Evolutionary conservation across 495 filamentous ascomycete species (phyloP).

Genomic region (Cercophora samala): DNA sequence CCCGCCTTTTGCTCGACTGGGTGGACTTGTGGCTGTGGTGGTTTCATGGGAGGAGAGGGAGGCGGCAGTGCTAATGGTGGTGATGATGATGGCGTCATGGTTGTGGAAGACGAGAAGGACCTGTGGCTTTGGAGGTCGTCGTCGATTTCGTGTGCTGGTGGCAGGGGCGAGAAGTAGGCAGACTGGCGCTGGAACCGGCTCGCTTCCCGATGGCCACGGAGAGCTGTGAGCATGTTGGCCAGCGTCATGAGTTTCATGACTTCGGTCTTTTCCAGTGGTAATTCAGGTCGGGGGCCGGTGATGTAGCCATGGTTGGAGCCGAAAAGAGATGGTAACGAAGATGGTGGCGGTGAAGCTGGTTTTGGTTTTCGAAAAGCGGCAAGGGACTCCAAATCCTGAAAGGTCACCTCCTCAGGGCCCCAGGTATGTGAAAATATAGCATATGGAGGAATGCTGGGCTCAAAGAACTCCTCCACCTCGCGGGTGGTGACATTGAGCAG

Average conservation of each 20-base stretch:
- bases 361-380: conserved; percentile 17
- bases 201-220: conserved; percentile 17
- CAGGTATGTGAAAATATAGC: conserved; percentile 48
- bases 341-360: background rate
- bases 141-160: conserved; percentile 4
- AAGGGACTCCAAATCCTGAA: conserved; percentile 24
- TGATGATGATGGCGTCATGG: background rate
- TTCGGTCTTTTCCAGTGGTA: conserved; percentile 19
- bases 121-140: conserved; percentile 7
- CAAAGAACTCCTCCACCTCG: conserved; percentile 35
- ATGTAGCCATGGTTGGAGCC: background rate
- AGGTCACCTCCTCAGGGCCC: conserved; percentile 37
- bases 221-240: conserved; percentile 28
- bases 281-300: background rate
- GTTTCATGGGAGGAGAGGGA: conserved; percentile 3
- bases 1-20: conserved; percentile 24
- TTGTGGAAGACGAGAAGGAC: background rate
- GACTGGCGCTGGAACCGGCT: conserved; percentile 1
- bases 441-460: conserved; percentile 33
- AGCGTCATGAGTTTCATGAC: conserved; percentile 28
- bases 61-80: background rate
- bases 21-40: conserved; percentile 9
- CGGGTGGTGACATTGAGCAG: conserved; percentile 38
- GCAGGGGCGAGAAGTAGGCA: background rate
- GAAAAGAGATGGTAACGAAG: background rate